Percentiles rank a stretch among this genome's conserved stretches.
Evolutionary conservation across 73 alveolate genomes (phyloP).

Genomic region (Paramecium biaurelia): DNA sequence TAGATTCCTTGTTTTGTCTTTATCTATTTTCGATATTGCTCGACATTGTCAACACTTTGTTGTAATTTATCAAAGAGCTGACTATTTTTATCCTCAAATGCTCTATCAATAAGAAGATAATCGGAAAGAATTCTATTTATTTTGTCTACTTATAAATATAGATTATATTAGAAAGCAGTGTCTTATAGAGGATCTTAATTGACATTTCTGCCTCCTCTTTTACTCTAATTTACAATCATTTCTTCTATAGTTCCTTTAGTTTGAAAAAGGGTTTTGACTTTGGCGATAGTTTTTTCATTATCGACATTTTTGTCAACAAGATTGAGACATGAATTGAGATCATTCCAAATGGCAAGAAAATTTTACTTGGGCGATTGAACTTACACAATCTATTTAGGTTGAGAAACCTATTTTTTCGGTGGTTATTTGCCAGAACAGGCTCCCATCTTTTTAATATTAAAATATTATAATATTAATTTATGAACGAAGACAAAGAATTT

Average conservation of each 20-base stretch:
- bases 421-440: background rate
- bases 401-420: background rate
- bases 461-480: background rate
- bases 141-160: background rate
- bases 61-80: background rate
- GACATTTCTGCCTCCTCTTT: background rate
- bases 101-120: conserved; percentile 2
- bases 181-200: background rate
- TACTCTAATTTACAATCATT: background rate
- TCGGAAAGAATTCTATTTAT: conserved; percentile 16
- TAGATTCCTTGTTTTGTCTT: background rate
- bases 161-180: conserved; percentile 4
- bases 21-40: background rate
- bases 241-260: background rate
- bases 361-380: background rate
- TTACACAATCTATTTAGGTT: background rate
- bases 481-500: background rate
- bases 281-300: background rate
- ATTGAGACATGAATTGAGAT: background rate
- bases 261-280: background rate
- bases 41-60: background rate
- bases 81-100: background rate
- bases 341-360: background rate
- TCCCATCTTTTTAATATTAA: conserved; percentile 1
- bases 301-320: background rate